Base-by-base conservation (phyloP, 2,329 filamentous ascomycete genomes). In the Colletotrichum sp. region DNA sequence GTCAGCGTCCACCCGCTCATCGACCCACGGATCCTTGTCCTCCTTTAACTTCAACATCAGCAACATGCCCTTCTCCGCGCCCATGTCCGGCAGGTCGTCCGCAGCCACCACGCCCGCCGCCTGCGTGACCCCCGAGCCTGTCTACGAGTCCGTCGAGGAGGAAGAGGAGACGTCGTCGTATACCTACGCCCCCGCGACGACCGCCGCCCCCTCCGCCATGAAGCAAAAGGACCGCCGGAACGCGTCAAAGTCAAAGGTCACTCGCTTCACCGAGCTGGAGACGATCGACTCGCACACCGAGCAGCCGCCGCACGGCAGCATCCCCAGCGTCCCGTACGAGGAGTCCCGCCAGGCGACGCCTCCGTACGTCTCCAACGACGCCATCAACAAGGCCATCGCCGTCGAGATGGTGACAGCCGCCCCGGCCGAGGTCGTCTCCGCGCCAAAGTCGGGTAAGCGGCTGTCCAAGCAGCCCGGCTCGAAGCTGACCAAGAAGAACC, bases 251-350 rank as follows among this genome's bases (percentile, higher is more conserved):
- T 72, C 77, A 62, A 78, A 78, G 69, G 73, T 76, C 26, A 77
- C 79, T n/a, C 78, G 80, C n/a, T 81, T 83, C 69, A 77, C 80
- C 2, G 82, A 83, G 59, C 68, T 82, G 18, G 81, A 82, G 63
- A 79, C 79, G 9, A 83, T 84, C 64, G 78, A 81, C n/a, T 80
- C 82, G 4, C 73, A 79, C 62, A 56, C 79, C 2, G 79, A 78
- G 65, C 24, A 76, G 58, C n/a, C 68, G 68, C 16, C 52, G 14
- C 38, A n/a, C 38, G 18, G 38, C 38, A 48, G 18, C 38, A 38
- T 71, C 16, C 71, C 69, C 24, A n/a, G 48, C 18, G 48, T 73
- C 9, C 73, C 73, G 16, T 75, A 63, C 18, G 38, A 63, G 14
- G 24, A 55, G 24, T n/a, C 72, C 55, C 28, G 63, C 59, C 63